Conservation (phyloP, 2,329 filamentous ascomycete species). For the Cercospora sp. region DNA sequence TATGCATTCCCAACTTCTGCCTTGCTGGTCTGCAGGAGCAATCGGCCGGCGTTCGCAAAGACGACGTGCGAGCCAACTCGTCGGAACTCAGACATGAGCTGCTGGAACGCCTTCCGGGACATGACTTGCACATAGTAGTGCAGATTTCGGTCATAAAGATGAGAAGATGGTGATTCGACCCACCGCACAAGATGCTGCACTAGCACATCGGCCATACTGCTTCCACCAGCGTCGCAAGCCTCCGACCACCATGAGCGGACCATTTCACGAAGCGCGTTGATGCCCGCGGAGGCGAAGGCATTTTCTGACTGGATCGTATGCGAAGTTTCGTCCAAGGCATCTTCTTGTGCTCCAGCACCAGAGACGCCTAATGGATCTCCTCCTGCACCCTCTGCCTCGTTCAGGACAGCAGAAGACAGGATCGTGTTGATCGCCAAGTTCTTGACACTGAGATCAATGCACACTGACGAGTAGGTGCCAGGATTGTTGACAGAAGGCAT, state of each 20-base stretch:
- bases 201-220: conserved; percentile 94
- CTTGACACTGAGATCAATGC: conserved; percentile 89
- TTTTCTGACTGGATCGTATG: conserved; percentile 80
- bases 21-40: conserved; percentile 94
- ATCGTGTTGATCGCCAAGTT: conserved; percentile 98
- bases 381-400: conserved; percentile 80
- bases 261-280: conserved; percentile 92
- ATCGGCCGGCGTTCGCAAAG: conserved; percentile 86
- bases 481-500: conserved; percentile 94
- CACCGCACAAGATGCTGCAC: conserved; percentile 96
- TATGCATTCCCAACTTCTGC: conserved; percentile 95
- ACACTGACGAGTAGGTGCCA: conserved; percentile 92
- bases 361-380: conserved; percentile 81
- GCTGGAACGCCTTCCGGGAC: conserved; percentile 94
- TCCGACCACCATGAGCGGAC: conserved; percentile 98
- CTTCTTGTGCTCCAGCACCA: conserved; percentile 64
- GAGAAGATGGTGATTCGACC: conserved; percentile 91
- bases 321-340: conserved; percentile 60
- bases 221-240: conserved; percentile 68
- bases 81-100: conserved; percentile 94
- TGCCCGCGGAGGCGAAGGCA: conserved; percentile 88
- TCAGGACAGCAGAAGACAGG: conserved; percentile 91
- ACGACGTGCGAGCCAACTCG: conserved; percentile 92
- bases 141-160: conserved; percentile 89
- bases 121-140: conserved; percentile 99